Percentiles rank a stretch among this genome's conserved stretches.
These are phyloP conservation scores for Pleurozium schreberi DNA, from an alignment of 225 moss, liverwort and hornwort species.

Conservation along the genomic window DNA sequence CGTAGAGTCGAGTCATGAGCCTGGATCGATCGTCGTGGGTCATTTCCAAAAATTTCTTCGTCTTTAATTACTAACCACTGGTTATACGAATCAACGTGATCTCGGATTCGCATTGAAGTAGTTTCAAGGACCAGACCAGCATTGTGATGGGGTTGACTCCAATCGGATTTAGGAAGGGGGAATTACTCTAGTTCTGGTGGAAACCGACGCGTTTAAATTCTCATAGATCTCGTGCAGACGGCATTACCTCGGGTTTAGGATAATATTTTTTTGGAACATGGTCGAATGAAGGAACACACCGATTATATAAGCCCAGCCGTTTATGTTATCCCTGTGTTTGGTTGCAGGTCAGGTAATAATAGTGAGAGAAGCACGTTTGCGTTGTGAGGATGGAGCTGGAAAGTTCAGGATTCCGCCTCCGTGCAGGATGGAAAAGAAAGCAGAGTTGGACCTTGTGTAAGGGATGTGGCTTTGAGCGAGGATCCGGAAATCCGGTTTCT, in stretches of 20 bases:
- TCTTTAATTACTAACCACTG: neutral
- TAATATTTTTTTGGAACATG: neutral
- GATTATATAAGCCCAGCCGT: neutral
- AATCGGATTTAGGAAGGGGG: neutral
- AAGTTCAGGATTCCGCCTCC: neutral
- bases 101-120: neutral
- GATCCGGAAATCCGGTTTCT: neutral
- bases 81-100: neutral
- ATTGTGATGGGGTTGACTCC: neutral
- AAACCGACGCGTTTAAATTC: neutral
- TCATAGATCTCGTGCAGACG: neutral
- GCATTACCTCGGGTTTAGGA: neutral
- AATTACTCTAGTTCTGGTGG: neutral
- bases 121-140: neutral
- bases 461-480: neutral
- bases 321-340: neutral
- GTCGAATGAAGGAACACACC: neutral
- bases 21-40: neutral
- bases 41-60: neutral
- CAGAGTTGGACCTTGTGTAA: neutral
- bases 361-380: neutral
- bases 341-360: neutral
- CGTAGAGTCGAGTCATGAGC: neutral
- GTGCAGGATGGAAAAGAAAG: neutral
- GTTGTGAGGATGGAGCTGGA: slow-evolving; percentile 11